phyloP scores from a whole-genome alignment of 1,284 basidiomycete genomes.

The Cutaneotrichosporon cutaneum region DNA sequence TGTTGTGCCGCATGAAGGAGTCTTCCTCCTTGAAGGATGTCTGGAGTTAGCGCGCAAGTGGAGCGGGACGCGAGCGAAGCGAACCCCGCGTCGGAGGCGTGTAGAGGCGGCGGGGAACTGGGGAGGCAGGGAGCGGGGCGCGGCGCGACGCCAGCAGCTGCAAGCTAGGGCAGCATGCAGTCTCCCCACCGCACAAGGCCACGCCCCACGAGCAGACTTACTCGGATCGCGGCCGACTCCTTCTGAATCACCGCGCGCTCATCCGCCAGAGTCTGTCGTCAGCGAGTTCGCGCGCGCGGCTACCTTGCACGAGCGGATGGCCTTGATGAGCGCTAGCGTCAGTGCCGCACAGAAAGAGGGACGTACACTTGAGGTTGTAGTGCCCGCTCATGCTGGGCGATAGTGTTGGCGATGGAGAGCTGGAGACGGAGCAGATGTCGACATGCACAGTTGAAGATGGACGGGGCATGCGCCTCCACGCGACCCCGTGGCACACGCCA shows the following conservation, averaged over 20 bases:
- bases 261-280: slow-evolving; percentile 85
- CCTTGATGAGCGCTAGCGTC: slow-evolving; percentile 81
- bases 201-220: slow-evolving; percentile 24
- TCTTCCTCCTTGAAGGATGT: slow-evolving; percentile 98
- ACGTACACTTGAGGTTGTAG: slow-evolving; percentile 84
- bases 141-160: no score
- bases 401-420: background rate
- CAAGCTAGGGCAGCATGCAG: background rate
- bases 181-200: background rate
- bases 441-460: background rate
- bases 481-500: background rate
- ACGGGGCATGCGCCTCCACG: slow-evolving; percentile 1
- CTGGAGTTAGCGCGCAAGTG: slow-evolving; percentile 25
- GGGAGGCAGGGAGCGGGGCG: background rate
- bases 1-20: slow-evolving; percentile 88
- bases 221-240: slow-evolving; percentile 92
- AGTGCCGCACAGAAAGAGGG: background rate
- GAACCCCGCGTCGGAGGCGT: no score
- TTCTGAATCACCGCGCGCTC: slow-evolving; percentile 97
- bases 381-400: slow-evolving; percentile 56
- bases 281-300: slow-evolving; percentile 17
- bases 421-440: background rate
- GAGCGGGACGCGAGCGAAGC: no score
- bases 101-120: background rate
- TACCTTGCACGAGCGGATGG: slow-evolving; percentile 88